Base-by-base conservation (phyloP, 225 moss, liverwort and hornwort species). In the Marchantia polymorpha region DNA sequence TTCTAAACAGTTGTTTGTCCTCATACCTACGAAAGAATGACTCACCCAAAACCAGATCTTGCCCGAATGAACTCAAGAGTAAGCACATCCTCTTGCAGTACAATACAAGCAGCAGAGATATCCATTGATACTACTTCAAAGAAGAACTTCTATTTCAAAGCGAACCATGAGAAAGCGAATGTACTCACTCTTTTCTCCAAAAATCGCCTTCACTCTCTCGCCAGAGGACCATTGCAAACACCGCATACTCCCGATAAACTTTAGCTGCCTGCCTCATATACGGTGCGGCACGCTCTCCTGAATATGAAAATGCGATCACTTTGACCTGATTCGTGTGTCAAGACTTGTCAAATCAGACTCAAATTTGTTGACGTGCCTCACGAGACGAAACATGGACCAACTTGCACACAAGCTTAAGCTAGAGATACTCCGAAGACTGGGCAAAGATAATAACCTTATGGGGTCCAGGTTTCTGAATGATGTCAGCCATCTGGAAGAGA, bases 181-280 rank as follows among this genome's bases (percentile, higher is more conserved):
- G 53, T 53, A 51, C 52, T 26, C 14, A 89, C 89, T 77, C 88
- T 13, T 81, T 85, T 69, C 89, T 86, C 90, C 91, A 90, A 51
- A 92, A 90, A 5, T 74, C 54, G 74, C 84, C 89, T 69, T 85
- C 87, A 25, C 77, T 88, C 77, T 90, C 85, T 47, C 90, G 89
- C 91, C 89, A 94, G 19, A 90, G 77, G 29, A 91, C 84, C 89
- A 90, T 87, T 50, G 84, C 89, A 84, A 94, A 90, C 13, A 79
- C 79, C 15, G 85, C 84, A 79, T 90, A 77, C 51, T 90, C 85
- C 84, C 79, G 65, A 69, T 87, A 86, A 64, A 84, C 81, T 79
- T 80, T 89, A 10, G 92, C 90, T 65, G 87, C 88, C 79, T 89
- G 85, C 13, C 92, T 86, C 60, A 94, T 29, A 9, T 76, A 84